A percentile compares a stretch with the other conserved stretches of the same genome.
phyloP scores from a whole-genome alignment of 345 rosid genomes.

The Jatropha curcas region DNA sequence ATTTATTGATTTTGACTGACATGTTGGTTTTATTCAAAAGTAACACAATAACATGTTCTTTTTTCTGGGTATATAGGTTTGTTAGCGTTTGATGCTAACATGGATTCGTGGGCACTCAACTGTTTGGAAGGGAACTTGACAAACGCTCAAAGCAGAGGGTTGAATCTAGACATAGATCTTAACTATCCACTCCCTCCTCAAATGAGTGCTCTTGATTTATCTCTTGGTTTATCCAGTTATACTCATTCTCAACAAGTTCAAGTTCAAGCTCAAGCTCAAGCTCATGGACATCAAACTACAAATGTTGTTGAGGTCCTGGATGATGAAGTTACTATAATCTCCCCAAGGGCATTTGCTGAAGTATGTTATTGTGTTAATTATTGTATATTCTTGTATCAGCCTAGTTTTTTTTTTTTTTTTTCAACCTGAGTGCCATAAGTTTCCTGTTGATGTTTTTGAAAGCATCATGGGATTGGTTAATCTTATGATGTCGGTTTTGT shows the following conservation, averaged over 20 bases:
- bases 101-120: constrained; percentile 12
- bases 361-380: constrained; percentile 3
- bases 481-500: too few relatives aligned
- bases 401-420: too few relatives aligned
- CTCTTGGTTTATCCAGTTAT: not conserved
- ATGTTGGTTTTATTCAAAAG: not conserved
- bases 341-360: not conserved
- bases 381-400: not conserved
- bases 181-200: constrained; percentile 16
- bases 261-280: not conserved
- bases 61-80: constrained; percentile 6
- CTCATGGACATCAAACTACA: constrained; percentile 3
- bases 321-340: constrained; percentile 21
- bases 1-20: not conserved
- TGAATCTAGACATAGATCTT: constrained; percentile 20
- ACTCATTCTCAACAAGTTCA: constrained; percentile 13
- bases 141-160: constrained; percentile 3
- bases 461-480: too few relatives aligned
- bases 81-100: not conserved
- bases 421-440: too few relatives aligned
- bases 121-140: constrained; percentile 11
- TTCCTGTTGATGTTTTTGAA: too few relatives aligned
- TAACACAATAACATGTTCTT: not conserved
- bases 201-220: constrained; percentile 2
- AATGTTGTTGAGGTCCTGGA: constrained; percentile 20